phyloP scores from a whole-genome alignment of 2,329 filamentous ascomycete species.

The Alternaria atra region DNA sequence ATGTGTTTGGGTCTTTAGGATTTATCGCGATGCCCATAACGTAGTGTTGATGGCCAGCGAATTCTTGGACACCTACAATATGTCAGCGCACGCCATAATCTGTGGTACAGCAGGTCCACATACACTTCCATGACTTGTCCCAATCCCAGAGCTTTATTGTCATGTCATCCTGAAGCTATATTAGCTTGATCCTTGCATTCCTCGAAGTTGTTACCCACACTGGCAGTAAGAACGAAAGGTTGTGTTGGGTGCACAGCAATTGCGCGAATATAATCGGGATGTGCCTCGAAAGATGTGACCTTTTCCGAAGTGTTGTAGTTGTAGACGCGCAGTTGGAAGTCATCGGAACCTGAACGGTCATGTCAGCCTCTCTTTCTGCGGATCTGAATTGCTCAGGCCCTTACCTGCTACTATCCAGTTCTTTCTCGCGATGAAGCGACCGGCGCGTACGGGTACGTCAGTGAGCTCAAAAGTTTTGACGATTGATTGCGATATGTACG shows the following conservation, averaged over 20 bases:
- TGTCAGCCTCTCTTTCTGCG: conserved; percentile 26
- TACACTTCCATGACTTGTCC: conserved; percentile 97
- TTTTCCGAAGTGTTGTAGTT: conserved; percentile 99
- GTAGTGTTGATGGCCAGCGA: conserved; percentile 95
- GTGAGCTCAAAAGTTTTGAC: conserved; percentile 99
- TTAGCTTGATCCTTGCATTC: conserved; percentile 28
- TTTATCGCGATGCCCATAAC: conserved; percentile 98
- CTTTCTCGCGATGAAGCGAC: conserved; percentile 95
- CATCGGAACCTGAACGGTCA: conserved; percentile 68
- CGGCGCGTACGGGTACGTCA: conserved; percentile 95
- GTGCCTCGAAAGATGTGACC: conserved; percentile 95
- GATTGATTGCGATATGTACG: conserved; percentile 79
- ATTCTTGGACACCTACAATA: conserved; percentile 74
- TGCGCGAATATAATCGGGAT: conserved; percentile 97
- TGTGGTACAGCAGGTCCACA: conserved; percentile 5
- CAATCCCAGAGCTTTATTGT: conserved; percentile 96
- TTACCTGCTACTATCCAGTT: conserved; percentile 96
- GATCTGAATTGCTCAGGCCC: conserved; percentile 4
- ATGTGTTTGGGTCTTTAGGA: conserved; percentile 82
- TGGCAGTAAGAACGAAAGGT: conserved; percentile 94
- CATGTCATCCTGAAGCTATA: conserved; percentile 47
- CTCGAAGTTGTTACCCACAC: conserved; percentile 50
- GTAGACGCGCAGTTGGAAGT: conserved; percentile 84
- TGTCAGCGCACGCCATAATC: conserved; percentile 28
- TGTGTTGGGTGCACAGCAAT: conserved; percentile 96